Evolutionary conservation across 345 rosid genomes (phyloP), one percentile per base, ranked within the genome.

Genomic region (Turnera subulata): DNA sequence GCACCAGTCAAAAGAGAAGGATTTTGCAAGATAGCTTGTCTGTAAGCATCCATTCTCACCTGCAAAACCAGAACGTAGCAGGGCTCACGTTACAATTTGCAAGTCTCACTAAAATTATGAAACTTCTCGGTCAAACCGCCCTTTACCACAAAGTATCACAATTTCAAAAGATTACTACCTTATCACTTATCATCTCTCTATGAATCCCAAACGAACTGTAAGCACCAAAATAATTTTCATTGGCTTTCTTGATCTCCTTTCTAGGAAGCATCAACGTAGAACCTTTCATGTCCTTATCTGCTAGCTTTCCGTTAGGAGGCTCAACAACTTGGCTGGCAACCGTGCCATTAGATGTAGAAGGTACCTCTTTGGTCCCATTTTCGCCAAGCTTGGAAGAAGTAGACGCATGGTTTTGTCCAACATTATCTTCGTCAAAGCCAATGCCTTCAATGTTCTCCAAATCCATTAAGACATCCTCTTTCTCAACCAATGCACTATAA

Each of bases 191-290:
- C 97, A 89, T 89, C 75, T 89, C 98, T 70, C 81, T 76, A 63
- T 89, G 97, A 67, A 93, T 87, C 43, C 91, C 88, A 32, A 82
- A 93, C 5, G 97, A 85, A 72, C 94, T 87, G 61, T 86, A 93
- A 37, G 99, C 74, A 16, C 86, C 88, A 84, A 89, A 89, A 77
- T 93, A 93, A 72, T 62, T 76, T 56, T 87, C 92, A 54, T 89
- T 81, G 51, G 82, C 85, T 67, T 73, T 84, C 75, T 76, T 80
- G 47, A 80, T 63, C 66, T 78, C 73, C 67, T 69, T 80, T 59
- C 73, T 68, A 57, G 42, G 68, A 63, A 69, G 65, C 60, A 64
- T 81, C 38, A 72, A 63, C 49, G 64, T 18, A 70, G 64, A 51
- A 55, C 46, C 61, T 67, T 65, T 69, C 38, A 55, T 55, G 42